phyloP scores from a whole-genome alignment of 805 yeast genomes.

The Candida rishiriensis region DNA sequence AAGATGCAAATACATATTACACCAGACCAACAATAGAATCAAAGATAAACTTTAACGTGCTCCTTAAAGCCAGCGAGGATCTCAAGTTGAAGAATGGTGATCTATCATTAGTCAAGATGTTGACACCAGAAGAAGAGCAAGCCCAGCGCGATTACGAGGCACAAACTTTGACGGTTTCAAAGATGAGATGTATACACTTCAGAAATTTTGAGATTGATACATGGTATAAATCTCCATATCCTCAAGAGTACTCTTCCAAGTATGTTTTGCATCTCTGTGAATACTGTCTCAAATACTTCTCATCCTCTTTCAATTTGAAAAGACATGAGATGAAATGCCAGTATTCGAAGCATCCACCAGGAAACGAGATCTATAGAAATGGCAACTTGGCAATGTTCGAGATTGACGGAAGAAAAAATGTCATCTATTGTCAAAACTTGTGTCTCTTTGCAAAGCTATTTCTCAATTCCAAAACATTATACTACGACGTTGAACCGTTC shows the following conservation, averaged over 20 bases:
- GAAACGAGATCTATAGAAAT: conserved; percentile 83
- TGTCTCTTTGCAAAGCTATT: conserved; percentile 88
- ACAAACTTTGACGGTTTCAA: conserved; percentile 30
- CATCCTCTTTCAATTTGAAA: conserved; percentile 56
- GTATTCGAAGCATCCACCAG: conserved; percentile 70
- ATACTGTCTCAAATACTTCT: conserved; percentile 75
- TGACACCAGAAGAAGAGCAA: conserved; percentile 19
- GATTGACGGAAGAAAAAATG: conserved; percentile 84
- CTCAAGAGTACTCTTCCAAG: conserved; percentile 71
- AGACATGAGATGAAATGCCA: conserved; percentile 78
- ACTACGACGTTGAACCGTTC: conserved; percentile 94
- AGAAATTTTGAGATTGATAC: conserved; percentile 74
- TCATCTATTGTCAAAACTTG: conserved; percentile 79
- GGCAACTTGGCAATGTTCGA: conserved; percentile 76
- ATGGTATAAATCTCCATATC: conserved; percentile 93
- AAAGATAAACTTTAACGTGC: conserved; percentile 35
- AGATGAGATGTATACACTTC: conserved; percentile 63
- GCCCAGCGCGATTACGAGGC: conserved; percentile 21
- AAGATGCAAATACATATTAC: conserved; percentile 53
- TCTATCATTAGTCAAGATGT: conserved; percentile 19
- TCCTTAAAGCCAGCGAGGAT: conserved; percentile 36
- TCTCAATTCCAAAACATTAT: conserved; percentile 84
- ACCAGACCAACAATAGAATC: conserved; percentile 51
- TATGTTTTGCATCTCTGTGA: conserved; percentile 73
- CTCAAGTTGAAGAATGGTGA: conserved; percentile 36